These are phyloP conservation scores for Ustilago vetiveriae DNA, from an alignment of 1,284 basidiomycete species.

Conservation along the genomic window DNA sequence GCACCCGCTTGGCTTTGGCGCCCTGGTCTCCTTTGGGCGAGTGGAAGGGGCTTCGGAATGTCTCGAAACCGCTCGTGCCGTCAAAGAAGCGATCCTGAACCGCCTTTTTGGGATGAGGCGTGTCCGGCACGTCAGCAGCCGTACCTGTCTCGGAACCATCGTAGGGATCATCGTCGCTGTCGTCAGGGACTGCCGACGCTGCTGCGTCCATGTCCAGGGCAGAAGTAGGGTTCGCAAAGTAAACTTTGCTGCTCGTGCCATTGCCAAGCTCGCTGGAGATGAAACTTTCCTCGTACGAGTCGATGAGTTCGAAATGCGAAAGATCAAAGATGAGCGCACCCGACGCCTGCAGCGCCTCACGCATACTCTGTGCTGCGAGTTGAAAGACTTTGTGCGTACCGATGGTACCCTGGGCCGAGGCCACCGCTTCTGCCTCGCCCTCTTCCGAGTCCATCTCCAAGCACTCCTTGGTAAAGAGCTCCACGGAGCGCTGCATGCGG, in stretches of 20 bases:
- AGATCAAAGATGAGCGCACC: slow-evolving; percentile 91
- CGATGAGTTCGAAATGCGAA: slow-evolving; percentile 86
- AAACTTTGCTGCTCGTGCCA: slow-evolving; percentile 63
- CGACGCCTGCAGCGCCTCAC: slow-evolving; percentile 87
- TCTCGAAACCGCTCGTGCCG: slow-evolving; percentile 45
- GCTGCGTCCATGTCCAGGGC: slow-evolving; percentile 14
- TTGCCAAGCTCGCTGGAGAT: slow-evolving; percentile 30
- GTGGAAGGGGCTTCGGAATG: slow-evolving; percentile 24
- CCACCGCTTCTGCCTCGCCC: slow-evolving; percentile 23
- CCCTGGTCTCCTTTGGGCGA: slow-evolving; percentile 27
- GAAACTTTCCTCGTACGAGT: slow-evolving; percentile 75
- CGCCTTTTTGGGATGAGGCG: slow-evolving; percentile 9
- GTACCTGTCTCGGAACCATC: slow-evolving; percentile 6
- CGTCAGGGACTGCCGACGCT: slow-evolving; percentile 13
- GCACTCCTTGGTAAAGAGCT: slow-evolving; percentile 92
- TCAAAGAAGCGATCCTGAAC: slow-evolving; percentile 41
- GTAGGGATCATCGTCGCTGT: not conserved
- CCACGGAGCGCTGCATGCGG: slow-evolving; percentile 92
- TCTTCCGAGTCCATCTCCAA: slow-evolving; percentile 80
- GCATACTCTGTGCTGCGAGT: slow-evolving; percentile 83
- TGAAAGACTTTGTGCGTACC: slow-evolving; percentile 46
- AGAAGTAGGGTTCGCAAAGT: slow-evolving; percentile 52
- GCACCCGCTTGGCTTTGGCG: slow-evolving; percentile 43
- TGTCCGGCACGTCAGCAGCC: not conserved
- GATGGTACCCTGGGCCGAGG: slow-evolving; percentile 24